A percentile compares a stretch with the other conserved stretches of the same genome.
Evolutionary conservation across 140 eudicot species (phyloP).

Genomic region (Bidens hawaiensis): DNA sequence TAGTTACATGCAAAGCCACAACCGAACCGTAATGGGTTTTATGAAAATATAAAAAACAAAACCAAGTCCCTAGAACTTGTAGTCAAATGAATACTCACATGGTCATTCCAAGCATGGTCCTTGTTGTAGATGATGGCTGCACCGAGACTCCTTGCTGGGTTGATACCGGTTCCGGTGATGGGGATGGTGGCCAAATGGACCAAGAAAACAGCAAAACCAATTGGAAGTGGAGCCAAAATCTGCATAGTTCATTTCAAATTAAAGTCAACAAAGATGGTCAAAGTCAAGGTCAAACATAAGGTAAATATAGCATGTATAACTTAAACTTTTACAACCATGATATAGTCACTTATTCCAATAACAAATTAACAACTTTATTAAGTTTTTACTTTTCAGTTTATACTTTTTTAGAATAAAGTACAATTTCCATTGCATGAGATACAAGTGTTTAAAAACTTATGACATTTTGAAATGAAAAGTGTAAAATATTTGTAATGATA

Average conservation of each 20-base stretch:
- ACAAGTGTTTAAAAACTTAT: background rate
- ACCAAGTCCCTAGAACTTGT: too few species aligned
- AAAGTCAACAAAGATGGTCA: slow-evolving; percentile 19
- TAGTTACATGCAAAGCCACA: too few species aligned
- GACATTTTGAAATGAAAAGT: background rate
- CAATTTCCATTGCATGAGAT: slow-evolving; percentile 7
- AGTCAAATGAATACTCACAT: slow-evolving; percentile 33
- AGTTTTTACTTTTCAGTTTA: too few species aligned
- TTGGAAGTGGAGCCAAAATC: slow-evolving; percentile 96
- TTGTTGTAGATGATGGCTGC: slow-evolving; percentile 90
- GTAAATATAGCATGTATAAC: background rate
- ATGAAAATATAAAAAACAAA: too few species aligned
- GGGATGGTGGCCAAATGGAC: slow-evolving; percentile 98
- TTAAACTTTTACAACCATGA: slow-evolving; percentile 28
- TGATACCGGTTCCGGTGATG: slow-evolving; percentile 86
- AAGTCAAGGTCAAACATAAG: slow-evolving; percentile 2
- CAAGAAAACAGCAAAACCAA: slow-evolving; percentile 94
- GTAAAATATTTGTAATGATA: background rate
- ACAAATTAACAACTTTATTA: too few species aligned
- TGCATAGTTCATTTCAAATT: slow-evolving; percentile 25
- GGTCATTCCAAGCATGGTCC: slow-evolving; percentile 87
- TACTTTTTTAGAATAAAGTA: background rate
- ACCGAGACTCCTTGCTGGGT: slow-evolving; percentile 97
- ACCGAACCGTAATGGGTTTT: too few species aligned
- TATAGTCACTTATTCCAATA: slow-evolving; percentile 12